phyloP scores from a whole-genome alignment of 2,329 filamentous ascomycete species.

The Xylaria arbuscula region DNA sequence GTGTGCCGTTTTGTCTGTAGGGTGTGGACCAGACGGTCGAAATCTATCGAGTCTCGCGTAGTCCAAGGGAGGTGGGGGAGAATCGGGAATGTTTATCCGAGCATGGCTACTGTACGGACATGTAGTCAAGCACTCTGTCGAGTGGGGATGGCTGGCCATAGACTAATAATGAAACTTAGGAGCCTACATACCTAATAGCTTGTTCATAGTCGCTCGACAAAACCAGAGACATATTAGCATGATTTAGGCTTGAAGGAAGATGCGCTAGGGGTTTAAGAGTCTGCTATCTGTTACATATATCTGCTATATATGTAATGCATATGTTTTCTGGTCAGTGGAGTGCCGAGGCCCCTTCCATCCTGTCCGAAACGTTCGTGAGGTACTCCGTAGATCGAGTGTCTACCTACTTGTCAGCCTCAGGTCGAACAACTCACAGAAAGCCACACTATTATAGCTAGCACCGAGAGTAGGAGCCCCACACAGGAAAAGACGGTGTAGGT shows the following conservation, averaged over 20 bases:
- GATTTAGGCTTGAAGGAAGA: slow-evolving; percentile 3
- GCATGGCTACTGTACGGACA: not conserved
- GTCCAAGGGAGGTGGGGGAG: not conserved
- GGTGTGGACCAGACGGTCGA: slow-evolving; percentile 4
- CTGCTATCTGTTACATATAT: not conserved
- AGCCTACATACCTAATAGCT: slow-evolving; percentile 8
- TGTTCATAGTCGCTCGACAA: slow-evolving; percentile 3
- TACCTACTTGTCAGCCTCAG: not conserved
- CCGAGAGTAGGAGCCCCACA: slow-evolving; percentile 24
- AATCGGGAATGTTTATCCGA: slow-evolving; percentile 15
- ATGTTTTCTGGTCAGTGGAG: not conserved
- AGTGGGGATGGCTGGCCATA: slow-evolving; percentile 3
- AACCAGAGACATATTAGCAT: slow-evolving; percentile 8
- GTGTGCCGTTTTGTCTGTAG: not conserved
- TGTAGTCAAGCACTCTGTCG: not conserved
- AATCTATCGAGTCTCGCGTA: slow-evolving; percentile 12
- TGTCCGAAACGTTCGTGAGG: not conserved
- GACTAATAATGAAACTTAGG: not conserved
- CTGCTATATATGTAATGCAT: too few relatives aligned
- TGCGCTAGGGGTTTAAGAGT: not conserved
- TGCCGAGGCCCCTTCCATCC: not conserved
- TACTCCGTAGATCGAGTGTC: not conserved
- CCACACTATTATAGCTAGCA: not conserved
- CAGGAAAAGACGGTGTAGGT: slow-evolving; percentile 38
- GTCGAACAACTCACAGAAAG: slow-evolving; percentile 7